phyloP scores from a whole-genome alignment of 768 basidiomycete species.

The Hortiboletus campestris region DNA sequence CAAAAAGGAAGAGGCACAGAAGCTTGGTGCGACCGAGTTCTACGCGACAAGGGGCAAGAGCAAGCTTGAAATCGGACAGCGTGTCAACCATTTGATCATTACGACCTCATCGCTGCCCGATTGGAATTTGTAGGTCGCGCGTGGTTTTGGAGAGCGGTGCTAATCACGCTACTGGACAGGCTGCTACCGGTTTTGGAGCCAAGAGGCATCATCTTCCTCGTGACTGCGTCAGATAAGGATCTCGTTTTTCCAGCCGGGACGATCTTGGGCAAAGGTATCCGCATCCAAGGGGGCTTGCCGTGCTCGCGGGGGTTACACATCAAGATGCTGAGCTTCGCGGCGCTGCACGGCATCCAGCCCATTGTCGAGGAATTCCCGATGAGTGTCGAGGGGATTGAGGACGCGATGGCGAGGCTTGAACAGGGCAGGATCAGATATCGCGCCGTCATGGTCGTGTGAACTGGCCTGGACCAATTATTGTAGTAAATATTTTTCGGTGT shows the following conservation, averaged over 20 bases:
- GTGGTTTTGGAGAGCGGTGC: not conserved
- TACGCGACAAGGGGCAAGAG: slow-evolving; percentile 28
- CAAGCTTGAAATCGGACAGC: slow-evolving; percentile 26
- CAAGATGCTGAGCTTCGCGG: slow-evolving; percentile 37
- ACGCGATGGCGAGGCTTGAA: slow-evolving; percentile 26
- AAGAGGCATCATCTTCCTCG: slow-evolving; percentile 23
- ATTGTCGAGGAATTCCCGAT: slow-evolving; percentile 34
- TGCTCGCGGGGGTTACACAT: slow-evolving; percentile 28
- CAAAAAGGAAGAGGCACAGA: slow-evolving; percentile 33
- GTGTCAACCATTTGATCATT: slow-evolving; percentile 32
- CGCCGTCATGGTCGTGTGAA: slow-evolving; percentile 23
- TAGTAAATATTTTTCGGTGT: not conserved
- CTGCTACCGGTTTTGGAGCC: slow-evolving; percentile 27
- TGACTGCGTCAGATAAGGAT: slow-evolving; percentile 24
- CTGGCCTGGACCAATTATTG: no score
- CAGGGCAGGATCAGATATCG: slow-evolving; percentile 32
- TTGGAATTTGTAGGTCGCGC: slow-evolving; percentile 28
- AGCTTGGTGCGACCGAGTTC: slow-evolving; percentile 37
- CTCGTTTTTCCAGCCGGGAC: slow-evolving; percentile 22
- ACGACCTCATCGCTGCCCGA: slow-evolving; percentile 30
- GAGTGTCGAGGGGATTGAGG: slow-evolving; percentile 29
- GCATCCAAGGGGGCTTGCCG: slow-evolving; percentile 26
- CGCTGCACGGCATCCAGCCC: slow-evolving; percentile 27
- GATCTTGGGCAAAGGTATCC: slow-evolving; percentile 16
- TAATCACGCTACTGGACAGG: slow-evolving; percentile 9